Base-by-base conservation (phyloP, 257 asterid genomes). In the Nicotiana undulata region DNA sequence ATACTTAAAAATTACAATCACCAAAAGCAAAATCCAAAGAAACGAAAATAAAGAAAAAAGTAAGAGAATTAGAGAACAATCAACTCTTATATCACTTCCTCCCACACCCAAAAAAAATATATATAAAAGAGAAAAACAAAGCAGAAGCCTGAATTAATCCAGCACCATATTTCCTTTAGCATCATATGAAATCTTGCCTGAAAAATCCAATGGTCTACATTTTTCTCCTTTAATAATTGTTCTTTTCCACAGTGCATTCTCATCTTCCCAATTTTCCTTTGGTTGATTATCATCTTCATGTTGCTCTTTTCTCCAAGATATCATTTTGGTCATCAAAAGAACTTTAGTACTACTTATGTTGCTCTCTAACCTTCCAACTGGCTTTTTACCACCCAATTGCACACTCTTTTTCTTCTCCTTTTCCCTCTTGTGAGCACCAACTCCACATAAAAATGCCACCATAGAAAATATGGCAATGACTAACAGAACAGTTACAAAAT, bases 111-210 rank as follows among this genome's bases (percentile, higher is more conserved):
- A 37, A 37, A 37, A 46, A 44, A 11, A 49, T 3, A 1, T 11
- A 11, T 4, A 49, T 10, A 3, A 49, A 11, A 11, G 16, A 3
- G 13, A 49, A 49, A 49, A 49, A 13, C 16, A 49, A 49, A 9
- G 16, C 17, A 49, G 55, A 49, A 49, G 55, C 55, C 55, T 20
- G 59, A 70, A 40, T 46, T 72, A 72, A 46, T 72, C 77, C 59
- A 72, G 0, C 59, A 22, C 29, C 9, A 55, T 31, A 15, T 44
- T 72, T 6, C 96, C 96, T 18, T 86, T 79, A 6, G 79, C 63
- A 83, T 90, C 96, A 7, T 91, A 88, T 86, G 85, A 81, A 85
- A 91, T 91, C 86, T 87, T 85, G 26, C 93, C 96, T 13, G 90
- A 91, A 68, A 91, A 91, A 44, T 91, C 88, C 82, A 88, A 31